A percentile compares a stretch with the other conserved stretches of the same genome.
phyloP scores from a whole-genome alignment of 345 rosid genomes.

The Eutrema heterophyllum region DNA sequence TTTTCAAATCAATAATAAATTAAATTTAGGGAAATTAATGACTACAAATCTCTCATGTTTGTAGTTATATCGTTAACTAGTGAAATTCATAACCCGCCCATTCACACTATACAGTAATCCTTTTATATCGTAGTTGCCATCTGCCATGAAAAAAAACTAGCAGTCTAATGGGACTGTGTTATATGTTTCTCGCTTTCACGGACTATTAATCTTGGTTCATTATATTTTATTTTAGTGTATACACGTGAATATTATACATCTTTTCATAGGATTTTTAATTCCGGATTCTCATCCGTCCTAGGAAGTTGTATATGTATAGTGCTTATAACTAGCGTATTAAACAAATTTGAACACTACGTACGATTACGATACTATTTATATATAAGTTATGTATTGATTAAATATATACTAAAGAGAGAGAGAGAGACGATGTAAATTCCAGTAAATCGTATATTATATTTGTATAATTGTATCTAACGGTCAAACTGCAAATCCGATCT shows the following conservation, averaged over 20 bases:
- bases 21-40: background rate
- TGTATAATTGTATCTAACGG: background rate
- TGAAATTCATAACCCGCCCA: background rate
- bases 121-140: background rate
- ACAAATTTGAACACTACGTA: background rate
- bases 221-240: background rate
- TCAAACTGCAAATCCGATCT: background rate
- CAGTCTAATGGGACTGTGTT: background rate
- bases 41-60: background rate
- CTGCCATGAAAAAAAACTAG: background rate
- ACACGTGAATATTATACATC: slow-evolving; percentile 14
- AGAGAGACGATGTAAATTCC: background rate
- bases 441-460: background rate
- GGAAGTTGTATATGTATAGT: slow-evolving; percentile 12
- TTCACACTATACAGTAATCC: slow-evolving; percentile 7
- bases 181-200: slow-evolving; percentile 9
- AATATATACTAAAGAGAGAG: background rate
- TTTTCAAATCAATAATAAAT: background rate
- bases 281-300: slow-evolving; percentile 38
- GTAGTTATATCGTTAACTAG: background rate
- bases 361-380: background rate
- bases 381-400: background rate
- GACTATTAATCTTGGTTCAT: background rate
- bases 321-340: background rate
- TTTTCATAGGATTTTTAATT: slow-evolving; percentile 24